Percentiles rank a stretch among this genome's conserved stretches.
phyloP scores from a whole-genome alignment of 768 basidiomycete genomes.

The Calocybe gangraenosa region DNA sequence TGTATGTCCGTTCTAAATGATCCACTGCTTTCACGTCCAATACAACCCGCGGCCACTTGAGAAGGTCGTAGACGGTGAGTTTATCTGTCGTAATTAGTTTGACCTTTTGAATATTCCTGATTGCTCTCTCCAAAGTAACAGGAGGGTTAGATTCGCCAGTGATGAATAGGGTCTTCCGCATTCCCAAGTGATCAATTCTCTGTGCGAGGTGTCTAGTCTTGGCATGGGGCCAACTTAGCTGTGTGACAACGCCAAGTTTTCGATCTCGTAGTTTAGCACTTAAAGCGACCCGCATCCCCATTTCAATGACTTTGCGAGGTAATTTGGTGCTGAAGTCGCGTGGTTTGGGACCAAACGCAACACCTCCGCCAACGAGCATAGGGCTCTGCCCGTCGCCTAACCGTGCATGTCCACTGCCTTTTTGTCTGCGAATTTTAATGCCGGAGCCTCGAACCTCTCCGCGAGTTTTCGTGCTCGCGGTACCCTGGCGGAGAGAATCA shows the following conservation, averaged over 20 bases:
- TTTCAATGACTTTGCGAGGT: slow-evolving; percentile 86
- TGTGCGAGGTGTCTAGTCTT: slow-evolving; percentile 68
- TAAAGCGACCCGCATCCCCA: slow-evolving; percentile 90
- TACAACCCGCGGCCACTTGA: slow-evolving; percentile 80
- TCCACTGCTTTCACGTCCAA: slow-evolving; percentile 84
- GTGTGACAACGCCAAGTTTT: slow-evolving; percentile 69
- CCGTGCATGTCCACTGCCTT: slow-evolving; percentile 87
- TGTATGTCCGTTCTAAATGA: slow-evolving; percentile 61
- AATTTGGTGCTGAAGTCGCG: slow-evolving; percentile 90
- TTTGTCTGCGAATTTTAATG: slow-evolving; percentile 85
- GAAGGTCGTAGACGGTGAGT: slow-evolving; percentile 74
- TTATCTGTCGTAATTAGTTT: slow-evolving; percentile 61
- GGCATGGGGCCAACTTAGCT: slow-evolving; percentile 63
- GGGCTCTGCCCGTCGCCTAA: slow-evolving; percentile 86
- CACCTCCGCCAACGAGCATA: slow-evolving; percentile 87
- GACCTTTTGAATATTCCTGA: slow-evolving; percentile 68
- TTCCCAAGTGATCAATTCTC: slow-evolving; percentile 60
- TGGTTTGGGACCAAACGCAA: slow-evolving; percentile 88
- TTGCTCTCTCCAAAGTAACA: slow-evolving; percentile 52
- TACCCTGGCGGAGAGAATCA: slow-evolving; percentile 87
- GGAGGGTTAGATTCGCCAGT: slow-evolving; percentile 58
- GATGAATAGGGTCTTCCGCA: slow-evolving; percentile 74
- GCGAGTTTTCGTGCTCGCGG: slow-evolving; percentile 88
- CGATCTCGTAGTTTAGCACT: slow-evolving; percentile 78
- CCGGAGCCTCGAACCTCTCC: slow-evolving; percentile 88